A percentile compares a stretch with the other conserved stretches of the same genome.
Conservation (phyloP, 768 basidiomycete species). For the Sarcomyxa edulis region DNA sequence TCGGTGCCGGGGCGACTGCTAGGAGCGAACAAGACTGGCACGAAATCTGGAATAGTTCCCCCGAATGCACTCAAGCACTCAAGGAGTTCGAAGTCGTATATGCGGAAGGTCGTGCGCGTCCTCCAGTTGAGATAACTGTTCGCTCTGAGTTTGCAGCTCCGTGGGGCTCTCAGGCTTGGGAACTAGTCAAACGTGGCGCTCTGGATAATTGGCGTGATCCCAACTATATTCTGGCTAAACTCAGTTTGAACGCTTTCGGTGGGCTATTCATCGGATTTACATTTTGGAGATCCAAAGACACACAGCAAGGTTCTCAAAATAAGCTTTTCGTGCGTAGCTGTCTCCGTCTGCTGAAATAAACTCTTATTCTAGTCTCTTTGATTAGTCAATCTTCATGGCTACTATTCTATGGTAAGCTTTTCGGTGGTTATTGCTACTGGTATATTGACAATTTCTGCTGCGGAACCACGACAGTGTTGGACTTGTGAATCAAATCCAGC, state of each 20-base stretch:
- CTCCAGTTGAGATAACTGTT: slow-evolving; percentile 30
- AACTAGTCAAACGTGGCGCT: slow-evolving; percentile 38
- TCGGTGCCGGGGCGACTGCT: slow-evolving; percentile 68
- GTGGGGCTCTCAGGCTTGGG: slow-evolving; percentile 42
- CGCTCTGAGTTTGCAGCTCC: slow-evolving; percentile 44
- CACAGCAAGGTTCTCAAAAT: slow-evolving; percentile 55
- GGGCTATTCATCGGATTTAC: slow-evolving; percentile 34
- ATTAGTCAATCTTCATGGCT: slow-evolving; percentile 52
- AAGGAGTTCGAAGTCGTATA: slow-evolving; percentile 43
- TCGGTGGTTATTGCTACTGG: not conserved
- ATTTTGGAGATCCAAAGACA: slow-evolving; percentile 52
- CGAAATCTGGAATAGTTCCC: slow-evolving; percentile 42
- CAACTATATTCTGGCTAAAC: slow-evolving; percentile 55
- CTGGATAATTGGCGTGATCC: slow-evolving; percentile 51
- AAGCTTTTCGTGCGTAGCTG: slow-evolving; percentile 52
- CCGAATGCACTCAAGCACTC: slow-evolving; percentile 25
- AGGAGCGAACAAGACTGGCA: slow-evolving; percentile 51
- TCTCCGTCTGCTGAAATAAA: slow-evolving; percentile 8
- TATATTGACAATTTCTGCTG: slow-evolving; percentile 24
- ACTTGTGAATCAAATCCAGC: slow-evolving; percentile 58
- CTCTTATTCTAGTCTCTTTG: not conserved
- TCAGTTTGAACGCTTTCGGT: slow-evolving; percentile 46
- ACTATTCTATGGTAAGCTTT: slow-evolving; percentile 35
- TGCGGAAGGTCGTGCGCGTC: slow-evolving; percentile 40
- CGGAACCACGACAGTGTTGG: too few relatives aligned